These are phyloP conservation scores for Thelonectria rubi DNA, from an alignment of 2,329 filamentous ascomycete species.

Conservation along the genomic window DNA sequence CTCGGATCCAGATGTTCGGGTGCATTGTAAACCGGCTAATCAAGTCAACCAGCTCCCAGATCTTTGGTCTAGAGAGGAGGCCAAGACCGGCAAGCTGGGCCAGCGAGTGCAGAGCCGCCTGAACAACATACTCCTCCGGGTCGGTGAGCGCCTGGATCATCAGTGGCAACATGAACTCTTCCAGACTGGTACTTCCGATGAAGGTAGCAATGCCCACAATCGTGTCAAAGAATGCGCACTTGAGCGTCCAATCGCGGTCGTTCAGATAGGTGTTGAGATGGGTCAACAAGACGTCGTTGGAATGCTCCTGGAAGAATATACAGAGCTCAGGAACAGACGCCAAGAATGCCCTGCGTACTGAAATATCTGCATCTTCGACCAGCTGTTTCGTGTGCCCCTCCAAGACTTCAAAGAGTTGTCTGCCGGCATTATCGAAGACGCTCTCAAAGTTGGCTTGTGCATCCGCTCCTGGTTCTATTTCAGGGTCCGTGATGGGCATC, in stretches of 20 bases:
- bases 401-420: conserved; percentile 83
- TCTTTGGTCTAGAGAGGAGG: conserved; percentile 82
- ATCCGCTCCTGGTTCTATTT: conserved; percentile 76
- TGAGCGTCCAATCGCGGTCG: conserved; percentile 94
- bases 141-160: conserved; percentile 97
- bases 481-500: conserved; percentile 78
- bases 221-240: conserved; percentile 95
- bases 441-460: conserved; percentile 79
- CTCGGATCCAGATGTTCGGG: conserved; percentile 93
- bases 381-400: conserved; percentile 89
- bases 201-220: conserved; percentile 93
- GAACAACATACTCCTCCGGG: conserved; percentile 91
- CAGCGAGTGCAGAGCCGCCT: conserved; percentile 87
- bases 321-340: conserved; percentile 92
- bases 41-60: conserved; percentile 88
- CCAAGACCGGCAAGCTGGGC: conserved; percentile 89
- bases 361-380: conserved; percentile 84
- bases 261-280: conserved; percentile 98
- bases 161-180: conserved; percentile 93
- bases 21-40: conserved; percentile 89
- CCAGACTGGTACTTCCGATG: conserved; percentile 85
- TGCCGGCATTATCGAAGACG: conserved; percentile 86
- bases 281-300: conserved; percentile 94
- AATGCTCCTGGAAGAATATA: conserved; percentile 91
- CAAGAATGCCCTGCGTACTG: conserved; percentile 89